Evolutionary conservation across 2,329 filamentous ascomycete genomes (phyloP).

Genomic region (Tolypocladium tundrense): DNA sequence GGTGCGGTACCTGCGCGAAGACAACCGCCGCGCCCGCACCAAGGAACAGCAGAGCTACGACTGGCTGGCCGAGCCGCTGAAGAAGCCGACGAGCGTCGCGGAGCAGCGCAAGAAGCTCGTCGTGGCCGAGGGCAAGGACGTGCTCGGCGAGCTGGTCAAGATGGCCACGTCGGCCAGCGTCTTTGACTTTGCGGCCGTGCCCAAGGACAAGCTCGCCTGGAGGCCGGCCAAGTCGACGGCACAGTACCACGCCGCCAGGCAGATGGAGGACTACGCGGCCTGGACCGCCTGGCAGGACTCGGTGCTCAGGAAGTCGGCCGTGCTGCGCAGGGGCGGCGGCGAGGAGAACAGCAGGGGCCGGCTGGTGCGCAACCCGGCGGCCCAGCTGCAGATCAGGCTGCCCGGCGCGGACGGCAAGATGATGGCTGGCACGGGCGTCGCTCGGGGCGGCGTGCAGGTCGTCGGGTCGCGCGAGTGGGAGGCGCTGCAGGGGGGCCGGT

Average conservation of each 20-base stretch:
- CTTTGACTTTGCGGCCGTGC: slow-evolving; percentile 48
- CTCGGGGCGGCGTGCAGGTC: slow-evolving; percentile 34
- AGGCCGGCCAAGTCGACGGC: slow-evolving; percentile 53
- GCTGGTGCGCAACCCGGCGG: slow-evolving; percentile 25
- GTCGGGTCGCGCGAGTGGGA: slow-evolving; percentile 47
- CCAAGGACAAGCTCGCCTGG: slow-evolving; percentile 55
- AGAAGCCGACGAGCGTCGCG: slow-evolving; percentile 29
- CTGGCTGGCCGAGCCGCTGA: slow-evolving; percentile 54
- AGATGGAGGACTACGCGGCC: slow-evolving; percentile 53
- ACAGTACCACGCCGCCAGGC: slow-evolving; percentile 54
- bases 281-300: slow-evolving; percentile 50
- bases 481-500: slow-evolving; percentile 34
- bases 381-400: slow-evolving; percentile 40
- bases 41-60: slow-evolving; percentile 44
- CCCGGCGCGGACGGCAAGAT: slow-evolving; percentile 35
- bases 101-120: slow-evolving; percentile 42
- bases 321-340: slow-evolving; percentile 17
- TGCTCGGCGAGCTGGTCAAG: slow-evolving; percentile 53
- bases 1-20: slow-evolving; percentile 57
- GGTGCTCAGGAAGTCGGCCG: slow-evolving; percentile 42
- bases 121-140: slow-evolving; percentile 51
- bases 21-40: slow-evolving; percentile 52
- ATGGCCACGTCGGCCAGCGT: slow-evolving; percentile 46
- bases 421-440: slow-evolving; percentile 19
- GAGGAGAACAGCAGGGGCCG: slow-evolving; percentile 13